Conservation (phyloP, 306 rosid genomes). For the Fagus sylvatica region DNA sequence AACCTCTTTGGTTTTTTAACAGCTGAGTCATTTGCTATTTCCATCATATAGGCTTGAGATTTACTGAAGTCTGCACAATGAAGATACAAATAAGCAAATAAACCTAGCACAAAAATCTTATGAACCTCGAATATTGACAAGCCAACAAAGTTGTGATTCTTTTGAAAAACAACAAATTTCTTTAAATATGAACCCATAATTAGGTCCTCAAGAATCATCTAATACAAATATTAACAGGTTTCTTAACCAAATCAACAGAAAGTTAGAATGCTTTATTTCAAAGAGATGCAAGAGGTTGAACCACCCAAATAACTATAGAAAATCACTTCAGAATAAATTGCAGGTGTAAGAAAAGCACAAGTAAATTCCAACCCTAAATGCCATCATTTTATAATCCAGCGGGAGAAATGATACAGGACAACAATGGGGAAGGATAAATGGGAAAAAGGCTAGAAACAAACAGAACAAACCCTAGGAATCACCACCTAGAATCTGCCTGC, state of each 20-base stretch:
- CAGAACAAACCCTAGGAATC: too few species aligned
- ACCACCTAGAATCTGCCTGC: too few species aligned
- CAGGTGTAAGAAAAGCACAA: not conserved
- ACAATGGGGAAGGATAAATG: too few species aligned
- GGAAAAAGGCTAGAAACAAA: too few species aligned
- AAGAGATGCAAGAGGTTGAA: not conserved
- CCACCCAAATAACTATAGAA: not conserved
- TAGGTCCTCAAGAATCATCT: not conserved
- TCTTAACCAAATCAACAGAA: not conserved
- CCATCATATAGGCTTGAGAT: constrained; percentile 58
- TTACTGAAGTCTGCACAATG: constrained; percentile 39
- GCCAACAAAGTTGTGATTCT: not conserved
- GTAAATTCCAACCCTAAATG: not conserved
- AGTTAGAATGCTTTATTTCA: not conserved
- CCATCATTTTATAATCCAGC: not conserved
- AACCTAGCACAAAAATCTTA: constrained; percentile 5
- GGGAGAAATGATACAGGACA: not conserved
- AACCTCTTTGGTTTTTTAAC: constrained; percentile 83
- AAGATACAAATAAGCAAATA: not conserved
- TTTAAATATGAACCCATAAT: not conserved
- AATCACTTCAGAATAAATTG: not conserved
- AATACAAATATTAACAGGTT: not conserved
- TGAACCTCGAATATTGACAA: constrained; percentile 1
- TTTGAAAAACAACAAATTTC: not conserved
- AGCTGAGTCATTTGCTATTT: constrained; percentile 64